Base-by-base conservation (phyloP, 768 basidiomycete genomes). In the Daedaleopsis sinensis region DNA sequence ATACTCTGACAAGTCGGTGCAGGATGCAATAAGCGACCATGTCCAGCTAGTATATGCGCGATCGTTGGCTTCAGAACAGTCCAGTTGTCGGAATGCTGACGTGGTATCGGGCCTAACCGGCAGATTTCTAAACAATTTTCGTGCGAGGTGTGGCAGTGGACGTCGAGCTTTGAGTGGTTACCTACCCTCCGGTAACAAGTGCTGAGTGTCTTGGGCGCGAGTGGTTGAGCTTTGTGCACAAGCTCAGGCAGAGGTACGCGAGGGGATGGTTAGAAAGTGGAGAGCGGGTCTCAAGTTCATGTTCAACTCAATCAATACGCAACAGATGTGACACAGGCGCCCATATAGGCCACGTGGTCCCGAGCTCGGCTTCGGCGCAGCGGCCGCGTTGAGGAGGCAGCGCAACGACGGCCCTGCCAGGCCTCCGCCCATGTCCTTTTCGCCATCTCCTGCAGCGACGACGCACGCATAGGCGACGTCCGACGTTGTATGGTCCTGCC, bases 361-460 rank as follows among this genome's bases (percentile, higher is more conserved):
- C 62, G 49, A 37, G 19, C 51, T 52, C 37, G 52, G 52, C 52
- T 53, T 64, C 62, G 62, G 58, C 62, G 62, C 62, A 54, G 56
- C 39, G 58, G 58, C 58, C 62, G 62, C 62, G 62, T 64, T 64
- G 62, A 43, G 55, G 57, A 55, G 52, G 60, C 61, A 57, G 37
- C 61, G n/a, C 37, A 21, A 52, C 56, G 57, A 59, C 55, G 58
- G 53, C 32, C 46, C n/a, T 35, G 42, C 35, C 51, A 18, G 27
- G 1, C 51, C 12, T 50, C 54, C 50, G 21, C 16, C 54, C 51
- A 36, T 27, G 42, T 49, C 39, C 44, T 37, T 27, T 54, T 55
- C 55, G 51, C 36, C 55, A 32, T 57, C 49, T 10, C 36, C 46
- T 21, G 51, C 62, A 55, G 43, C 51, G 50, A 43, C 55, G 54